A percentile compares a stretch with the other conserved stretches of the same genome.
Conservation (phyloP, 306 rosid genomes). For the Lupinus albus region DNA sequence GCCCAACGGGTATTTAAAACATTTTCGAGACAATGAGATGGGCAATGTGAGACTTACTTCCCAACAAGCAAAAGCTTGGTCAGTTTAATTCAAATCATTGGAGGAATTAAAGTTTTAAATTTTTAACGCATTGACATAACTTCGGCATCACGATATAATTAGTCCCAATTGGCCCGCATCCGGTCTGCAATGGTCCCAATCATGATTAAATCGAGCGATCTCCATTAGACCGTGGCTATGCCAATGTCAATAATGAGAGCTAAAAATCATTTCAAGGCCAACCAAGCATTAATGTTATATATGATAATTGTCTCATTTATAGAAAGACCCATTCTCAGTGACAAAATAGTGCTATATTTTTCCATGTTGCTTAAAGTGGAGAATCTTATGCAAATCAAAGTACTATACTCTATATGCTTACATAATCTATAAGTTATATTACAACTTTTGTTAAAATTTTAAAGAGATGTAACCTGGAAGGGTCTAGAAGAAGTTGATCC, state of each 20-base stretch:
- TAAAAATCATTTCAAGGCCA: not conserved
- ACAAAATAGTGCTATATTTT: not conserved
- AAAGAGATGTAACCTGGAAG: conserved; percentile 64
- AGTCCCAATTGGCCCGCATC: no score
- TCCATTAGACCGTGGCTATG: not conserved
- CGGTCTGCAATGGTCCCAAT: not conserved
- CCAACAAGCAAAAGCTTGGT: no score
- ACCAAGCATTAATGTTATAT: not conserved
- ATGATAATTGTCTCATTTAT: not conserved
- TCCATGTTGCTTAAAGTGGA: not conserved
- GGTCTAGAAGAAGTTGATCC: conserved; percentile 88
- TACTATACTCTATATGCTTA: no score
- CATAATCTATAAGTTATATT: no score
- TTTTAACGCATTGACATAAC: not conserved
- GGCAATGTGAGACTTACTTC: no score
- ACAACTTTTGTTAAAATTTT: not conserved
- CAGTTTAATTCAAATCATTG: not conserved
- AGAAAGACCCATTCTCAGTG: not conserved
- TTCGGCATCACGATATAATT: no score
- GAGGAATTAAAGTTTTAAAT: not conserved
- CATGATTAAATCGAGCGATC: not conserved
- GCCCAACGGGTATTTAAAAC: no score
- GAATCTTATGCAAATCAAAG: no score
- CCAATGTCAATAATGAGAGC: not conserved
- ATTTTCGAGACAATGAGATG: no score